phyloP scores from a whole-genome alignment of 441 rosid species.

The Populus trichocarpa region DNA sequence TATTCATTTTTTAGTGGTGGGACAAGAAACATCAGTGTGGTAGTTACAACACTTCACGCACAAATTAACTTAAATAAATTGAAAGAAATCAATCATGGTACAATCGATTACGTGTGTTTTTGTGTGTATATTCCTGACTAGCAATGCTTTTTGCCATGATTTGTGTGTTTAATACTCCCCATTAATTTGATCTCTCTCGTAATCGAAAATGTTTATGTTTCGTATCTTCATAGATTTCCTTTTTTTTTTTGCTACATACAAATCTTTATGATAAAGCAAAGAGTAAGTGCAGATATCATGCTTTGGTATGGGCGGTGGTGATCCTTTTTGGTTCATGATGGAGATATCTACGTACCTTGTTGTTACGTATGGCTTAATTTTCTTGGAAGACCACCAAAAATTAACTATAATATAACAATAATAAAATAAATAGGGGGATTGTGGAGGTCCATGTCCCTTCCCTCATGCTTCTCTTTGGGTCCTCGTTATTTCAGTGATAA shows the following conservation, averaged over 20 bases:
- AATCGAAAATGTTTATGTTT: not conserved
- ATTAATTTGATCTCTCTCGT: not conserved
- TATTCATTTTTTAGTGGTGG: too few species aligned
- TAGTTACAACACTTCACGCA: too few species aligned
- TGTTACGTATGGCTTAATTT: constrained; percentile 12
- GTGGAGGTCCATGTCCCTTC: constrained; percentile 40
- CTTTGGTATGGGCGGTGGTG: constrained; percentile 26
- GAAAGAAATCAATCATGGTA: not conserved
- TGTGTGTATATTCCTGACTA: not conserved
- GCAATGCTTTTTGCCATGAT: constrained; percentile 7
- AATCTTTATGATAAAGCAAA: not conserved
- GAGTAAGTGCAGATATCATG: constrained; percentile 24
- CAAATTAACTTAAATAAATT: too few species aligned
- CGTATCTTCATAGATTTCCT: not conserved
- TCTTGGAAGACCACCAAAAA: constrained; percentile 6
- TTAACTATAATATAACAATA: not conserved
- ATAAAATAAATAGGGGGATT: not conserved
- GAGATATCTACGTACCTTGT: constrained; percentile 25
- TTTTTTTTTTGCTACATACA: too few species aligned
- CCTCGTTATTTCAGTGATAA: constrained; percentile 50
- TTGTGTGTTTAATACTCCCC: not conserved
- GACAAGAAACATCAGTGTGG: too few species aligned
- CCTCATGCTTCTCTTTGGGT: constrained; percentile 19
- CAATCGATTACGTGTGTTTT: not conserved
- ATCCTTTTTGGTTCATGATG: constrained; percentile 13